Conservation (phyloP, 2,329 filamentous ascomycete genomes). For the Didymella sp. region DNA sequence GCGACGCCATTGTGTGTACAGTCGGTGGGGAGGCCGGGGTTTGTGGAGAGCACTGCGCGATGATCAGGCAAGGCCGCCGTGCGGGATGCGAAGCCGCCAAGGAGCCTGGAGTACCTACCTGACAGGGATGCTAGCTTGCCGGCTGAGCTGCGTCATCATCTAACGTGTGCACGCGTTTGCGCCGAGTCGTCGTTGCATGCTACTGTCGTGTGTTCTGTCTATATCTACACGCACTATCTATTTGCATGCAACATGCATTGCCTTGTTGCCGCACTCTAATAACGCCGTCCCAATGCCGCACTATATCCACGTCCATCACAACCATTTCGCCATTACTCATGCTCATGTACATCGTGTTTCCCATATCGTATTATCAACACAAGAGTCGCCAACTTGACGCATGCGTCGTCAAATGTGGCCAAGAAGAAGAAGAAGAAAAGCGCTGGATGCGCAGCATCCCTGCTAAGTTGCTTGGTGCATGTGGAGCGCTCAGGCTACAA, state of each 20-base stretch:
- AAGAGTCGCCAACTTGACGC: neutral
- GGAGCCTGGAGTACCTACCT: slow-evolving; percentile 12
- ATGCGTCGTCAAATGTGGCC: neutral
- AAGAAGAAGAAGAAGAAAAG: neutral
- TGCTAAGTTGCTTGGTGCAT: neutral
- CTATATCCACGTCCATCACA: slow-evolving; percentile 4
- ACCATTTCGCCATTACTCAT: slow-evolving; percentile 17
- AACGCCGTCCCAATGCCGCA: slow-evolving; percentile 28
- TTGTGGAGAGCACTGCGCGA: slow-evolving; percentile 38
- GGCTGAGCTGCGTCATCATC: slow-evolving; percentile 39
- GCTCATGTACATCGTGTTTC: slow-evolving; percentile 8
- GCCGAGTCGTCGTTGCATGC: too few species aligned
- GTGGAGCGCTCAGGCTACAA: slow-evolving; percentile 1
- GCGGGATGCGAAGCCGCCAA: slow-evolving; percentile 34
- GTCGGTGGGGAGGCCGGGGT: slow-evolving; percentile 33
- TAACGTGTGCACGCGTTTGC: neutral
- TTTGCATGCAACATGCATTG: slow-evolving; percentile 7
- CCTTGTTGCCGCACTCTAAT: slow-evolving; percentile 5
- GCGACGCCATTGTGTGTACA: slow-evolving; percentile 52
- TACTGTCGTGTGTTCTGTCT: neutral
- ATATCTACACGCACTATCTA: slow-evolving; percentile 10
- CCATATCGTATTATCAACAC: neutral
- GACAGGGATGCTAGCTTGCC: slow-evolving; percentile 36
- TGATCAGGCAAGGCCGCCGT: slow-evolving; percentile 26
- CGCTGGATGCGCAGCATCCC: neutral